phyloP scores from a whole-genome alignment of 306 rosid genomes.

The Albizia julibrissin region DNA sequence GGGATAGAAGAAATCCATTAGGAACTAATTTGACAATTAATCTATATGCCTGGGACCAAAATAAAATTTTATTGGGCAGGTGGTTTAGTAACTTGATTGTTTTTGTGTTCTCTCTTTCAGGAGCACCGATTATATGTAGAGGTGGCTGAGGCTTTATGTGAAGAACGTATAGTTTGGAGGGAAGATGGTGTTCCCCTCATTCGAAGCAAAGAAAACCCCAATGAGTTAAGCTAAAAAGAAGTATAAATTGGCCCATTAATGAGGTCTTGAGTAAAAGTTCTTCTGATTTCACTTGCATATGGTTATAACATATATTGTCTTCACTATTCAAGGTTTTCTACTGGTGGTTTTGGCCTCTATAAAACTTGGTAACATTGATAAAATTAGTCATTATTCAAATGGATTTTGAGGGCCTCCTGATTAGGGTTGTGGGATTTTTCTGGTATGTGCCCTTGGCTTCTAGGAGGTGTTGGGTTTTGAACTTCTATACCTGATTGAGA shows the following conservation, averaged over 20 bases:
- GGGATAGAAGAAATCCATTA: not conserved
- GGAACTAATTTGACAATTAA: not conserved
- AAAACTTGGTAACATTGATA: not conserved
- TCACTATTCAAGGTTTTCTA: slow-evolving; percentile 26
- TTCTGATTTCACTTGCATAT: slow-evolving; percentile 2
- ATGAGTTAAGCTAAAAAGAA: slow-evolving; percentile 42
- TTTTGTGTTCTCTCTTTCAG: slow-evolving; percentile 39
- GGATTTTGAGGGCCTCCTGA: not conserved
- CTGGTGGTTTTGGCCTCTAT: not conserved
- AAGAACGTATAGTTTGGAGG: slow-evolving; percentile 82
- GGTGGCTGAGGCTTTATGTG: slow-evolving; percentile 75
- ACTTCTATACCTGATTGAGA: not conserved
- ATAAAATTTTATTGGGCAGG: not conserved
- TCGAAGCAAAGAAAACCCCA: slow-evolving; percentile 71
- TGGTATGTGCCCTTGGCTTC: not conserved
- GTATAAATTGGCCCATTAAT: not conserved
- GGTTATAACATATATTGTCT: slow-evolving; percentile 4
- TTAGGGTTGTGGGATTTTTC: not conserved
- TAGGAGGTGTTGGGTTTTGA: not conserved
- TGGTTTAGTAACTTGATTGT: not conserved
- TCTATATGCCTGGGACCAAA: not conserved
- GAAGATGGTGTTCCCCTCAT: slow-evolving; percentile 90
- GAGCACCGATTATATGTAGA: slow-evolving; percentile 78
- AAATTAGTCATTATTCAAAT: not conserved
- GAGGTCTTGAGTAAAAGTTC: slow-evolving; percentile 14